Evolutionary conservation across 768 basidiomycete species (phyloP).

Genomic region (Trametes villosa): DNA sequence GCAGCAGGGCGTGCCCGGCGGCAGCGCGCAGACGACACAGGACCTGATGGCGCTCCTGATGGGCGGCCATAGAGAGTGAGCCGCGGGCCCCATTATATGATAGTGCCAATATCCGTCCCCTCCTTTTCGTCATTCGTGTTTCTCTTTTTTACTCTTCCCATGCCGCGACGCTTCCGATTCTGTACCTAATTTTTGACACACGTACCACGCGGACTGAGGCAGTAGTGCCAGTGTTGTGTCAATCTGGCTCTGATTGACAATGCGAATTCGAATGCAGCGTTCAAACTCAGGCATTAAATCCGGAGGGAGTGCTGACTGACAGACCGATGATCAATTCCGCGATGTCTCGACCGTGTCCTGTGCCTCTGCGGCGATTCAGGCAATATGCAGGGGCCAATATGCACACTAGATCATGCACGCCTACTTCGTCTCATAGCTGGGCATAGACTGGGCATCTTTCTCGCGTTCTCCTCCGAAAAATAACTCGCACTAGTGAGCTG

Average conservation of each 20-base stretch:
- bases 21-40: constrained; percentile 61
- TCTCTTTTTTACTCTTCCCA: background rate
- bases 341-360: background rate
- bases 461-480: no score
- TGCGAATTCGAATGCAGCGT: background rate
- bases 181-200: constrained; percentile 24
- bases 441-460: no score
- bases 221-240: constrained; percentile 2
- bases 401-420: no score
- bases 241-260: background rate
- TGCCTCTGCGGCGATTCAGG: no score
- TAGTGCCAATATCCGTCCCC: constrained; percentile 9
- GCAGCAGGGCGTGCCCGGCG: constrained; percentile 56
- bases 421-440: no score
- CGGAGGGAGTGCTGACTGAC: no score
- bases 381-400: background rate
- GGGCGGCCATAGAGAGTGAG: constrained; percentile 76
- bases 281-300: no score
- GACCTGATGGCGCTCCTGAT: constrained; percentile 86
- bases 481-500: no score
- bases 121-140: background rate
- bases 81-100: constrained; percentile 3
- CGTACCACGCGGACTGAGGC: constrained; percentile 8
- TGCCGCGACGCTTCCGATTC: constrained; percentile 5
- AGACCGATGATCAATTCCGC: background rate